A percentile compares a stretch with the other conserved stretches of the same genome.
These are phyloP conservation scores for Camillea tinctor DNA, from an alignment of 2,329 filamentous ascomycete genomes.

Conservation along the genomic window DNA sequence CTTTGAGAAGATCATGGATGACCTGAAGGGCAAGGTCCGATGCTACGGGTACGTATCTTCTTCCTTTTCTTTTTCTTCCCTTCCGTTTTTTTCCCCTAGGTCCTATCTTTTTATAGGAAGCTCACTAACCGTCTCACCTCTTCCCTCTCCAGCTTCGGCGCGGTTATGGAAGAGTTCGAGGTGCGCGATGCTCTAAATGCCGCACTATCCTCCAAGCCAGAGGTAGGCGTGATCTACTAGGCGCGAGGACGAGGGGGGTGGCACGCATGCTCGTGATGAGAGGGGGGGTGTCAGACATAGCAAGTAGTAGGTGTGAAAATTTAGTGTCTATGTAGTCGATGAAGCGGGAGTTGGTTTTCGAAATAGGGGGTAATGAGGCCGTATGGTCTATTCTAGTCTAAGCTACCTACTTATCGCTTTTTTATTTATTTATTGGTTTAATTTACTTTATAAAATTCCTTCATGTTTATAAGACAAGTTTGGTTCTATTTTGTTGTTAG, in stretches of 20 bases:
- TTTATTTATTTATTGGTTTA: too few relatives aligned
- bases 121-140: conserved; percentile 13
- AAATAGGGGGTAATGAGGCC: too few relatives aligned
- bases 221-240: conserved; percentile 29
- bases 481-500: too few relatives aligned
- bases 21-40: conserved; percentile 75
- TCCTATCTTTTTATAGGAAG: not conserved
- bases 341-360: too few relatives aligned
- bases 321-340: too few relatives aligned
- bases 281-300: not conserved
- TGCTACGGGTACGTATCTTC: conserved; percentile 77
- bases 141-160: conserved; percentile 51
- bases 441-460: too few relatives aligned
- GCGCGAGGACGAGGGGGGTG: not conserved
- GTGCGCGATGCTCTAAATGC: conserved; percentile 74
- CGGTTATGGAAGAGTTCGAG: conserved; percentile 67
- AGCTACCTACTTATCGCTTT: too few relatives aligned
- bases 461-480: too few relatives aligned
- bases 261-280: conserved; percentile 3
- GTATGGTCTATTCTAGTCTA: too few relatives aligned
- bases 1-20: conserved; percentile 68
- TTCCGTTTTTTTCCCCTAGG: not conserved
- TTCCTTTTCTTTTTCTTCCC: not conserved
- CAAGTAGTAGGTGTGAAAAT: not conserved
- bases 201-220: conserved; percentile 60